These are phyloP conservation scores for Pilatotrama ljubarskyi DNA, from an alignment of 768 basidiomycete genomes.

Conservation along the genomic window DNA sequence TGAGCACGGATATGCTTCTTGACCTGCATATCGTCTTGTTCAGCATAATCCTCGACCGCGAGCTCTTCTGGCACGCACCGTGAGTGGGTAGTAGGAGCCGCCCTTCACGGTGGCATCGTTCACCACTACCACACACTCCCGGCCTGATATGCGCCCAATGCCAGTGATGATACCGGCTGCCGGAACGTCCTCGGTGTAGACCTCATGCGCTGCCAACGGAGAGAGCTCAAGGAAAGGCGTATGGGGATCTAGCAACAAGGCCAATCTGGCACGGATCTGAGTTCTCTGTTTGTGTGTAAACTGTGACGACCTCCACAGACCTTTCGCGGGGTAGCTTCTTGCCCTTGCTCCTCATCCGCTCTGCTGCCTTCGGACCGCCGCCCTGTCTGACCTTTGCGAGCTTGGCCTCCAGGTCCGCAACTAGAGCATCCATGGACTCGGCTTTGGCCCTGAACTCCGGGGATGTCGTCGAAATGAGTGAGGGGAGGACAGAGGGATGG, in stretches of 20 bases:
- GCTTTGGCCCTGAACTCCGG: slow-evolving; percentile 72
- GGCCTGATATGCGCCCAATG: slow-evolving; percentile 64
- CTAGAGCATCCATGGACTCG: slow-evolving; percentile 67
- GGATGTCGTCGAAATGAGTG: slow-evolving; percentile 63
- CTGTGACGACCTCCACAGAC: slow-evolving; percentile 38
- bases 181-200: slow-evolving; percentile 79
- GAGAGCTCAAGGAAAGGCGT: slow-evolving; percentile 91
- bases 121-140: slow-evolving; percentile 87
- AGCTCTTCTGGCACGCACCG: slow-evolving; percentile 41
- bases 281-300: background rate
- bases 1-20: slow-evolving; percentile 97
- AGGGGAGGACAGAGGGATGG: slow-evolving; percentile 75
- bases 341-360: slow-evolving; percentile 73
- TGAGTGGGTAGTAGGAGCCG: slow-evolving; percentile 88
- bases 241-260: slow-evolving; percentile 76
- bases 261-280: slow-evolving; percentile 46
- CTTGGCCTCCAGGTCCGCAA: slow-evolving; percentile 63
- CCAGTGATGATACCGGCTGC: slow-evolving; percentile 92
- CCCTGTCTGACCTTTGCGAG: slow-evolving; percentile 62
- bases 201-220: slow-evolving; percentile 81
- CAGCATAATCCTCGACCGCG: background rate
- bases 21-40: slow-evolving; percentile 45
- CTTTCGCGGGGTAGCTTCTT: slow-evolving; percentile 85
- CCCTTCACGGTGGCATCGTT: slow-evolving; percentile 96
- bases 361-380: slow-evolving; percentile 73